Evolutionary conservation across 2,329 filamentous ascomycete genomes (phyloP), one percentile per base, ranked within the genome.

Genomic region (Pezicula radicicola): DNA sequence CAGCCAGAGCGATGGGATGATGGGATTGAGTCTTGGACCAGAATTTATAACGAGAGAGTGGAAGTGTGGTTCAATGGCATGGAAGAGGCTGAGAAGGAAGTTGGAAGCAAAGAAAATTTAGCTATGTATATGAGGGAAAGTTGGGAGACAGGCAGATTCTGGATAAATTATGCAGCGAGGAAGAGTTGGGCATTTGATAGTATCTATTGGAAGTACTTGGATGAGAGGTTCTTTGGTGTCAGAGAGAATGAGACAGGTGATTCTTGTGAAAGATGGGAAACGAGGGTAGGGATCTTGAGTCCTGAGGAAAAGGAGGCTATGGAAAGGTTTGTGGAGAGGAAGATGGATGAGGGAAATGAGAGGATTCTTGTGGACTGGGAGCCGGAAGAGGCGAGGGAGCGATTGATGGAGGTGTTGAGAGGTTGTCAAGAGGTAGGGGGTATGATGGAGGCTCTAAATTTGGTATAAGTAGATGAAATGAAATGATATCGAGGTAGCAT

Each of bases 121-220:
- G 71, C 67, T 0, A 46, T 45, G 19, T 59, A 64, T 3, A 71
- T 72, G 69, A 51, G 62, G 6, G 58, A 66, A n/a, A 69, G 66
- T 50, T 71, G 68, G 70, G 63, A 67, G 25, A 66, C 52, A 2
- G 49, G 57, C 5, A 54, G 56, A 1, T 71, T 64, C 54, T 63
- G 62, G 61, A 6, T 70, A 18, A 66, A 58, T 49, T 68, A 68
- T 21, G 68, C 63, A 1, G 65, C 63, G 3, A 64, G 66, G 42
- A 68, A 68, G 30, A 45, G 42, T n/a, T 45, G 42, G 42, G 42
- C 42, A 16, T 45, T 45, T 28, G 42, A 45, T 25, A 27, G 18
- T 28, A 45, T 45, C 18, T 45, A 68, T 63, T 47, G 70, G 66
- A 50, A 1, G 68, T 63, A 43, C 70, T 68, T 45, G 67, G 68